A percentile compares a stretch with the other conserved stretches of the same genome.
These are phyloP conservation scores for Esteya vermicola DNA, from an alignment of 2,329 filamentous ascomycete species.

Conservation along the genomic window DNA sequence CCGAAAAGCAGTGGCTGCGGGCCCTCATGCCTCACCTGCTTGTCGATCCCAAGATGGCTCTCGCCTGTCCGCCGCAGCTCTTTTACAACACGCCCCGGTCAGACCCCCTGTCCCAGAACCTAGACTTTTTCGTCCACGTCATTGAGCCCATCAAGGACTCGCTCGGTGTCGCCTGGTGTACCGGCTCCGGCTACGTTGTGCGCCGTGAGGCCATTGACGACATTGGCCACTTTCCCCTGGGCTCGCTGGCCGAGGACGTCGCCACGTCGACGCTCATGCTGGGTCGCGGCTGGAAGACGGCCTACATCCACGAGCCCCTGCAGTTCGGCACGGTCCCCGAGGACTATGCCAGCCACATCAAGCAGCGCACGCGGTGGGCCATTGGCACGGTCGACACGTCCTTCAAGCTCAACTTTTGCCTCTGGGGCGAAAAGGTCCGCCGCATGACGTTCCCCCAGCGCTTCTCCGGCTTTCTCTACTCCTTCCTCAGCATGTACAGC, in stretches of 20 bases:
- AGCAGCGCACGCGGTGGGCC: constrained; percentile 42
- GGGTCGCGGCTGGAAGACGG: constrained; percentile 47
- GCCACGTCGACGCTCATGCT: constrained; percentile 44
- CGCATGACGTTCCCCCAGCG: constrained; percentile 42
- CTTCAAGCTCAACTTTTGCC: constrained; percentile 44
- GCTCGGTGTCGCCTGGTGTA: constrained; percentile 46
- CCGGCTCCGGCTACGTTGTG: constrained; percentile 47
- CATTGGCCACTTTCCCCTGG: constrained; percentile 47
- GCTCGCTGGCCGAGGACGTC: constrained; percentile 46
- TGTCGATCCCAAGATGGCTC: constrained; percentile 39
- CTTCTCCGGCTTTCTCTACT: constrained; percentile 44
- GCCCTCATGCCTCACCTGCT: constrained; percentile 44
- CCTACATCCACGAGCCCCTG: constrained; percentile 42
- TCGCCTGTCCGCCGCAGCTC: constrained; percentile 46
- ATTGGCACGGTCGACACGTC: constrained; percentile 44
- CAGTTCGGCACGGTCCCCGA: constrained; percentile 47
- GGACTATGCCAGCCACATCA: constrained; percentile 38
- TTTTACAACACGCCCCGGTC: constrained; percentile 48
- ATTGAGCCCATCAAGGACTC: constrained; percentile 35
- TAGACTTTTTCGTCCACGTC: constrained; percentile 43
- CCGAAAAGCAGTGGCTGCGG: constrained; percentile 44
- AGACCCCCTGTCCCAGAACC: constrained; percentile 43
- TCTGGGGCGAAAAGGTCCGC: constrained; percentile 36
- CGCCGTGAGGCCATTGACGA: constrained; percentile 44
- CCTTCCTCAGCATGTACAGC: constrained; percentile 39